Base-by-base conservation (phyloP, 2,329 filamentous ascomycete species). In the Salinomyces thailandicus region DNA sequence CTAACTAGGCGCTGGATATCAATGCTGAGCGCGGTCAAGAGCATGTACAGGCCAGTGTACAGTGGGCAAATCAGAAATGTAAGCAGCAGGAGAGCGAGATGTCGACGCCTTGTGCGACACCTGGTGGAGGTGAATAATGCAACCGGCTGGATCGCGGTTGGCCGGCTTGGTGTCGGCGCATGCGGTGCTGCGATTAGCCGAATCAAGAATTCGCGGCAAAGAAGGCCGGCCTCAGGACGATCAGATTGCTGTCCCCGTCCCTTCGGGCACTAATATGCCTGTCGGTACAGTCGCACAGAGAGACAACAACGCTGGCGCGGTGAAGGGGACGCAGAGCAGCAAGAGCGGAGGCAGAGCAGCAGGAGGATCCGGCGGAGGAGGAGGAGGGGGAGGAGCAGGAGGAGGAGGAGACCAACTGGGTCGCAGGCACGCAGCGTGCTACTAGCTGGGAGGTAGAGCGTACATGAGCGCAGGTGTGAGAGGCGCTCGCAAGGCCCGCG, bases 1-100 rank as follows among this genome's bases (percentile, higher is more conserved):
- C 26, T 34, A 41, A 35, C 18, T 20, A 20, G 13, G 16, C n/a
- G 29, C 26, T 13, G 26, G 8, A 16, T n/a, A n/a, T n/a, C n/a
- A n/a, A n/a, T n/a, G n/a, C n/a, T n/a, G n/a, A n/a, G n/a, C n/a
- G n/a, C n/a, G n/a, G n/a, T n/a, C n/a, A n/a, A n/a, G n/a, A n/a
- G n/a, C n/a, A n/a, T n/a, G n/a, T n/a, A n/a, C n/a, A n/a, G n/a
- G n/a, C n/a, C n/a, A n/a, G n/a, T n/a, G n/a, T n/a, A n/a, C n/a
- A n/a, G n/a, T n/a, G n/a, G n/a, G n/a, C n/a, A n/a, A n/a, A n/a
- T n/a, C n/a, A n/a, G n/a, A n/a, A n/a, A n/a, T n/a, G n/a, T n/a
- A n/a, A n/a, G n/a, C n/a, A n/a, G n/a, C n/a, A n/a, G n/a, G n/a
- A n/a, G n/a, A n/a, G n/a, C n/a, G n/a, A n/a, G n/a, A n/a, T 24